Base-by-base conservation (phyloP, 495 filamentous ascomycete genomes). In the Darksidea phi region DNA sequence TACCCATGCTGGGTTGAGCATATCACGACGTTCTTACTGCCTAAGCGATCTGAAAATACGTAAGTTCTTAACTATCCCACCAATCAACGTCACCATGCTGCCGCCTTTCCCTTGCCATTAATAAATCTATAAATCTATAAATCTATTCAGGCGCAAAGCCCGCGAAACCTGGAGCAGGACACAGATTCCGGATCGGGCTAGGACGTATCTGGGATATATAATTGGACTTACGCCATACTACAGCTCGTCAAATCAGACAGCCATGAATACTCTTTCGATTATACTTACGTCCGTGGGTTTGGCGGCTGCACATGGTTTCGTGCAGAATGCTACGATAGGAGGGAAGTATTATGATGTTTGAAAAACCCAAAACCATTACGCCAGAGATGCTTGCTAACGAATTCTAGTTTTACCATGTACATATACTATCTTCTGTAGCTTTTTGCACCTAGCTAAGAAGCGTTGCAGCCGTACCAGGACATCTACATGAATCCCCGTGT, bases 281-380 rank as follows among this genome's bases (percentile, higher is more conserved):
- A 13, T 58, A 17, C 15, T 61, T 41, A 26, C 49, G 7, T 28
- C 7, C 26, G 45, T 38, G 10, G 2, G 45, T 13, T 20, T 62
- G 7, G 64, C 32, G n/a, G 47, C 59, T 26, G 59, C 52, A n/a
- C 59, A 67, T 57, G 64, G 64, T 38, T 67, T 57, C 18, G 58
- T 67, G 53, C 72, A 75, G 41, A 76, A 76, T 48, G 76, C 73
- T 51, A 78, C 74, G 37, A 79, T 80, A 37, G 74, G 71, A 25
- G 78, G 77, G 34, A 58, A 58, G 24, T 12, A 49, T 1, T 58
- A 58, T 58, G 46, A 48, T 37, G 43, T 56, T 21, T 21, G 42
- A 38, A n/a, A 15, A 6, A 46, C 15, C 12, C 15, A n/a, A 57
- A 48, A 20, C 48, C 41, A 42, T 21, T 64, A 66, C 28, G 53